A percentile compares a stretch with the other conserved stretches of the same genome.
These are phyloP conservation scores for Senna tora DNA, from an alignment of 306 rosid genomes.

Conservation along the genomic window DNA sequence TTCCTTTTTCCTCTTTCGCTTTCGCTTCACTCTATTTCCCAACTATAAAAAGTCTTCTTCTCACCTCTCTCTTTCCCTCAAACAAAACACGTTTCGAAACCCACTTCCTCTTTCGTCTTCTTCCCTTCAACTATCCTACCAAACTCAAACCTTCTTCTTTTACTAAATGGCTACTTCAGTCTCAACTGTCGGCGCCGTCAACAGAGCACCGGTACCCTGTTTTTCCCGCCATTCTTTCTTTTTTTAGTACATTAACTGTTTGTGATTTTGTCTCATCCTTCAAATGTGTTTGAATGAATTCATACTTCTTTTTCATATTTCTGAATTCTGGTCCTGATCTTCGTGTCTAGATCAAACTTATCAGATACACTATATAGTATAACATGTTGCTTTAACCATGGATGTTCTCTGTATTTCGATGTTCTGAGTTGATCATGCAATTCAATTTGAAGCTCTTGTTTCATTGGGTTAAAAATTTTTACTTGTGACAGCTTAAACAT, in stretches of 20 bases:
- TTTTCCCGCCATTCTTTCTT: conserved; percentile 33
- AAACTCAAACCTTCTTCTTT: neutral
- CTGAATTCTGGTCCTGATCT: neutral
- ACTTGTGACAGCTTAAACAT: no score
- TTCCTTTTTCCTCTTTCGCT: conserved; percentile 11
- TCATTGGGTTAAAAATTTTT: no score
- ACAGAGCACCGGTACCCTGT: conserved; percentile 55
- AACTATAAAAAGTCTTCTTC: conserved; percentile 38
- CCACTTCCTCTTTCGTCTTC: conserved; percentile 34
- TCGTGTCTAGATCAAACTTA: no score
- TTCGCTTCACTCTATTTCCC: neutral
- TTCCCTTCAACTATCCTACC: neutral
- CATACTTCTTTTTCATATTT: neutral
- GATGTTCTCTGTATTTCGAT: no score
- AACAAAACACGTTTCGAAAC: conserved; percentile 25
- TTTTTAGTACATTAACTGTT: neutral
- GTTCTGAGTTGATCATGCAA: neutral
- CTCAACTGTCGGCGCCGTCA: conserved; percentile 56
- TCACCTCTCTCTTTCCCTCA: conserved; percentile 30
- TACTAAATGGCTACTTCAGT: conserved; percentile 64
- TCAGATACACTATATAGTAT: no score
- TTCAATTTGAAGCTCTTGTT: no score
- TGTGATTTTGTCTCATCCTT: conserved; percentile 6
- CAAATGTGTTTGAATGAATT: conserved; percentile 15
- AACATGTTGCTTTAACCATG: no score